Conservation (phyloP, 805 yeast genomes). For the Ogataea methylovora region DNA sequence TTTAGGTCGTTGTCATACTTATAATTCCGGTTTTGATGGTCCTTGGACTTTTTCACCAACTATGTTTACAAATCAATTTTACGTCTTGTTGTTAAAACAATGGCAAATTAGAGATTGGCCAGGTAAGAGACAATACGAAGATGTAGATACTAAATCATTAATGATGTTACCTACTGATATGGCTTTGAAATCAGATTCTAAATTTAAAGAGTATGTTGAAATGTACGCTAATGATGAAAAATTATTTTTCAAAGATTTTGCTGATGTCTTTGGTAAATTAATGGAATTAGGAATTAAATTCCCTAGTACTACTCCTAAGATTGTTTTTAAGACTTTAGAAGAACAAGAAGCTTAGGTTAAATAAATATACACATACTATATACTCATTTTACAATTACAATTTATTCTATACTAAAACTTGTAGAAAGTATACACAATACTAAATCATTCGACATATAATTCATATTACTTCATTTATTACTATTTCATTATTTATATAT, state of each 20-base stretch:
- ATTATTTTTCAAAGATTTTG: conserved; percentile 41
- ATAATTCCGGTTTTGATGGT: conserved; percentile 75
- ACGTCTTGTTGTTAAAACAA: conserved; percentile 43
- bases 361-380: background rate
- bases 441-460: background rate
- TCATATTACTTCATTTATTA: background rate
- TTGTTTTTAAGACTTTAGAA: conserved; percentile 57
- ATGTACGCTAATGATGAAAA: conserved; percentile 42
- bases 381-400: background rate
- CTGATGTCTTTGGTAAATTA: conserved; percentile 36
- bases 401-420: no score
- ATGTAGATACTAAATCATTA: conserved; percentile 43
- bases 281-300: conserved; percentile 71
- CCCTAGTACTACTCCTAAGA: conserved; percentile 38
- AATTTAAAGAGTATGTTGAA: conserved; percentile 38
- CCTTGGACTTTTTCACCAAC: conserved; percentile 87
- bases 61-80: conserved; percentile 68
- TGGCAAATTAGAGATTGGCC: conserved; percentile 57
- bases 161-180: conserved; percentile 60
- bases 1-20: conserved; percentile 39
- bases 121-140: conserved; percentile 58
- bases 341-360: conserved; percentile 41
- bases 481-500: background rate
- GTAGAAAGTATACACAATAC: no score
- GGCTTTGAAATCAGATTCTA: conserved; percentile 39